Base-by-base conservation (phyloP, 225 moss, liverwort and hornwort genomes). In the Thuidium tamariscinum region DNA sequence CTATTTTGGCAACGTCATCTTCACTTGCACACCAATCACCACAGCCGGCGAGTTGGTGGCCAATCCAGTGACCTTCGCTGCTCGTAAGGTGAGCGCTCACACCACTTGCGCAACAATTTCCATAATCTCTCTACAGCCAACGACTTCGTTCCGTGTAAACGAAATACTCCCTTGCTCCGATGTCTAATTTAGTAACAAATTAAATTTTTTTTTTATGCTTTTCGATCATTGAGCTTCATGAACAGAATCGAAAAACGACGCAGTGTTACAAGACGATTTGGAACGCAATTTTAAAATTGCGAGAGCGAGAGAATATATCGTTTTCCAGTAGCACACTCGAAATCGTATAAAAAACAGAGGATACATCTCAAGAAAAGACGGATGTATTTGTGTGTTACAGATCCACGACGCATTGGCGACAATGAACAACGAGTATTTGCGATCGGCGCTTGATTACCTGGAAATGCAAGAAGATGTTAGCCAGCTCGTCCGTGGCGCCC, bases 1-100 rank as follows among this genome's bases (percentile, higher is more conserved):
- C 30, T 99, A 99, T 83, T 99, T 99, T 70, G 99, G 99, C 26
- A 99, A 99, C 73, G 99, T 96, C 30, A 95, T 99, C 87, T 99
- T 99, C 91, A 97, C 99, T 36, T 88, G 95, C 48, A 97, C 97
- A 42, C 99, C 99, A 9, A 88, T 99, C 46, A 89, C 94, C 54
- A 87, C 85, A 7, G 93, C 99, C 13, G 93, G 89, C 42, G 96
- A 99, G 79, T 81, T 99, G 86, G 88, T 94, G 25, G 48, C 82
- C 26, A 93, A 95, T 55, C 95, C 99, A 12, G 87, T 94, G 3
- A 92, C 70, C 39, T 92, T 89, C 84, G 93, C 95, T 39, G 99
- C 99, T 12, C 84, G 92, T 17, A 89, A 86, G 92, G 94, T 94
- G 61, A 90, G 83, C 46, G 54, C 25, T 62, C 63, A 46, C 61